Evolutionary conservation across 2,329 filamentous ascomycete genomes (phyloP), one percentile per base, ranked within the genome.

Genomic region (Neoascochyta sp.): DNA sequence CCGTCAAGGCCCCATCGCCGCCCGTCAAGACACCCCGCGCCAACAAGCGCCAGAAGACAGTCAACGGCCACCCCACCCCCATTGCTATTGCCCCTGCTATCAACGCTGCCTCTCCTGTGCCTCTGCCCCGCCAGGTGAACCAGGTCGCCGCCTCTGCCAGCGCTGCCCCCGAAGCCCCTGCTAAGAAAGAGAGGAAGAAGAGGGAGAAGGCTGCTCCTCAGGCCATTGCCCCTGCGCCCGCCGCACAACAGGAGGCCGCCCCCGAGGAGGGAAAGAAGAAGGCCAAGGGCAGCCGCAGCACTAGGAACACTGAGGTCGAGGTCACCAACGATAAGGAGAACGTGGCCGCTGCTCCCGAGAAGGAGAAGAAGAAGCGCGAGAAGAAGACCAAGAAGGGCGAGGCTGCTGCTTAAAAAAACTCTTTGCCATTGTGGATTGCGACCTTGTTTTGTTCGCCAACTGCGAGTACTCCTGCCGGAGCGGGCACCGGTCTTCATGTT

Each of bases 21-120:
- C 51, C 58, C 12, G 45, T 51, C 37, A 63, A 61, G 43, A 55
- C 54, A 7, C 52, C 57, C 20, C 42, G 57, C 36, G 29, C 49
- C 45, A 47, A 49, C 47, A 68, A 68, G 50, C 57, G 57, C 50
- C 64, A 62, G 43, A 62, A 59, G 48, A 52, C 52, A 2, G 45
- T 51, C 7, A 22, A 39, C 11, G 33, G 43, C 14, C 31, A 49
- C 15, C 42, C 45, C 9, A 44, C 47, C 28, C 59, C 56, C 26
- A 53, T 49, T 24, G 36, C 43, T 24, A 39, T 43, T 16, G 45
- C 48, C 11, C 39, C 52, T 3, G 39, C 47, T 21, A 25, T 39
- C 12, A 24, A 36, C 7, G 41, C 34, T 5, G 35, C 44, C 3
- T 50, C 53, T 0, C 52, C 50, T 7, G 41, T 60, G 6, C 56